Evolutionary conservation across 2,329 filamentous ascomycete species (phyloP).

Genomic region (Hysterium pulicare): DNA sequence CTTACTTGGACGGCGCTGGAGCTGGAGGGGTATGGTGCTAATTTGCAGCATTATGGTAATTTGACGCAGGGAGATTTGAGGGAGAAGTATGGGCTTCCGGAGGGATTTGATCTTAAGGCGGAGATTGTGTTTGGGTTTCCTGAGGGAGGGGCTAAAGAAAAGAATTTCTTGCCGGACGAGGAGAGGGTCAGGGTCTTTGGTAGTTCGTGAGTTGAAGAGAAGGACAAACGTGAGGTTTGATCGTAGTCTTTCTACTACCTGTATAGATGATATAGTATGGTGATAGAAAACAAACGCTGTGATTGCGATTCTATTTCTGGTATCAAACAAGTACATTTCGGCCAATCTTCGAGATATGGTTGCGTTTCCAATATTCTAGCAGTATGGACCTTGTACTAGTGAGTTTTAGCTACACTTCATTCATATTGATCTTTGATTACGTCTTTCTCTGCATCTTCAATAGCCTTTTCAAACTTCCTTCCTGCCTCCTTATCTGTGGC

Average conservation of each 20-base stretch:
- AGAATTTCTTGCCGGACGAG: background rate
- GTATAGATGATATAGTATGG: no score
- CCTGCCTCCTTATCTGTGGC: slow-evolving; percentile 58
- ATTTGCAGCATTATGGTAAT: slow-evolving; percentile 64
- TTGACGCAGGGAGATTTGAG: background rate
- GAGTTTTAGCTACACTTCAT: no score
- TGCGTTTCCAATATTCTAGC: no score
- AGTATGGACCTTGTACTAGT: no score
- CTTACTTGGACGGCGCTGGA: slow-evolving; percentile 75
- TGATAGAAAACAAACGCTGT: no score
- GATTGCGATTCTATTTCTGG: no score
- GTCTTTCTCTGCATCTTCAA: slow-evolving; percentile 60
- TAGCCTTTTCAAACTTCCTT: slow-evolving; percentile 59
- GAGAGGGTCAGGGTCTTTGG: background rate
- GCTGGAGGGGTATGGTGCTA: slow-evolving; percentile 76
- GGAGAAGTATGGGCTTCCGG: background rate
- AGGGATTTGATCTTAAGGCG: background rate
- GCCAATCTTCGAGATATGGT: no score
- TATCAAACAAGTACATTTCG: no score
- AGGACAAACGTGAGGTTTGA: no score
- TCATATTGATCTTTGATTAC: no score
- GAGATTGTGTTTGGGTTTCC: background rate
- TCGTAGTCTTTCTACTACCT: no score
- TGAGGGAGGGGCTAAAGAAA: background rate
- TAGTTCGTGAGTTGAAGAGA: no score